A percentile compares a stretch with the other conserved stretches of the same genome.
These are phyloP conservation scores for Colletotrichum magnum DNA, from an alignment of 2,329 filamentous ascomycete genomes.

Conservation along the genomic window DNA sequence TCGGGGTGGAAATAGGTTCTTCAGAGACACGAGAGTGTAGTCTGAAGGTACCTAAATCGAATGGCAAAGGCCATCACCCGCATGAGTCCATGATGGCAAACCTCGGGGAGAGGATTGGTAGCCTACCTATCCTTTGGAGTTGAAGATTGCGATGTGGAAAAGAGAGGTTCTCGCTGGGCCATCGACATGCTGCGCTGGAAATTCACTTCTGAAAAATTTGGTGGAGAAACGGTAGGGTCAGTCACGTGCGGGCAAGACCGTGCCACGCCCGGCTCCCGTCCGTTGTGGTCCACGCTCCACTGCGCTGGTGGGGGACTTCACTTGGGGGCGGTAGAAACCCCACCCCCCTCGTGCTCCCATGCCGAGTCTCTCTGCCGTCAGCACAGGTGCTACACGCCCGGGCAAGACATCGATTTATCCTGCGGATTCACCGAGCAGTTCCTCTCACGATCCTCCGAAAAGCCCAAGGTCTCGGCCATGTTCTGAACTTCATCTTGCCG, in stretches of 20 bases:
- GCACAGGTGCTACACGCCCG: not conserved
- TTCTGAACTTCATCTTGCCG: not conserved
- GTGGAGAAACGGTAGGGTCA: too few species aligned
- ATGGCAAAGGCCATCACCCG: slow-evolving; percentile 1
- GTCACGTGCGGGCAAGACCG: too few species aligned
- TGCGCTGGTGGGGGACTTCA: too few species aligned
- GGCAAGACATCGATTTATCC: not conserved
- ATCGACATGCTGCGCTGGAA: too few species aligned
- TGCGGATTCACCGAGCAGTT: not conserved
- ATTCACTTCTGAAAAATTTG: too few species aligned
- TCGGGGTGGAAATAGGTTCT: not conserved
- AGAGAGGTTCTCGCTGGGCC: not conserved
- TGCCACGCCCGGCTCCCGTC: too few species aligned
- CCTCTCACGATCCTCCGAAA: not conserved
- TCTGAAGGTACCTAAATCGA: slow-evolving; percentile 4
- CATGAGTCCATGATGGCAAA: slow-evolving; percentile 1
- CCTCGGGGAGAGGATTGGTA: not conserved
- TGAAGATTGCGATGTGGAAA: not conserved
- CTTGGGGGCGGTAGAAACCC: too few species aligned
- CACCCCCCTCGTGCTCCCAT: not conserved
- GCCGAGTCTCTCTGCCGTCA: not conserved
- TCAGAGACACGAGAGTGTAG: not conserved
- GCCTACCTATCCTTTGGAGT: not conserved
- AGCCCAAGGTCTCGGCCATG: not conserved
- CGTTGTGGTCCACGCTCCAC: too few species aligned